These are phyloP conservation scores for Cryphonectria japonica DNA, from an alignment of 2,329 filamentous ascomycete species.

Conservation along the genomic window DNA sequence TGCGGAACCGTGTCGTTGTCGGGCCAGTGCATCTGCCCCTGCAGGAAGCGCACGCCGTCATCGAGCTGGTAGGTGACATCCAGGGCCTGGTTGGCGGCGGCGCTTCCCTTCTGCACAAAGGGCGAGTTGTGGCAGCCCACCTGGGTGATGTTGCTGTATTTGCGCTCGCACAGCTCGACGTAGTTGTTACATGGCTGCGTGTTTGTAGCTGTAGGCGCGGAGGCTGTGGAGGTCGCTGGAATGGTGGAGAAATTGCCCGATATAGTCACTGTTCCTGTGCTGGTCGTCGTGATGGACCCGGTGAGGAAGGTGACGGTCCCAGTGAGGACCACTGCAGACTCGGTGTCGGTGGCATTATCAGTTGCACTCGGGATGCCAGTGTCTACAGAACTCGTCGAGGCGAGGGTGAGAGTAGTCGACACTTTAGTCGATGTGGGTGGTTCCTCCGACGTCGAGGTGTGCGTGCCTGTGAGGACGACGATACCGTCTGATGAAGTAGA, in stretches of 20 bases:
- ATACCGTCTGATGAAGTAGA: conserved; percentile 34
- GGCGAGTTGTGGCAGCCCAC: conserved; percentile 82
- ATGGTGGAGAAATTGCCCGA: conserved; percentile 46
- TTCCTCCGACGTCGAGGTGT: conserved; percentile 36
- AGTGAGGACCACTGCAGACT: conserved; percentile 36
- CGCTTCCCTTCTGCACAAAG: conserved; percentile 71
- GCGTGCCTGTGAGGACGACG: conserved; percentile 43
- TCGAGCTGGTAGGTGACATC: conserved; percentile 72
- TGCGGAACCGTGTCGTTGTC: conserved; percentile 57
- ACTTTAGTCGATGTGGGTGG: conserved; percentile 51
- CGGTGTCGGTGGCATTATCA: conserved; percentile 38
- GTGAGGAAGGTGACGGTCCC: conserved; percentile 48
- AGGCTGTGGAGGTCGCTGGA: conserved; percentile 46
- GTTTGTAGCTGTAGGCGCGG: conserved; percentile 59
- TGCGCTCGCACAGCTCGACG: conserved; percentile 74
- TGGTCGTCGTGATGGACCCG: conserved; percentile 50
- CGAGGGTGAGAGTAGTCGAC: conserved; percentile 45
- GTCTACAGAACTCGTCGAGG: conserved; percentile 35
- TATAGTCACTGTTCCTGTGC: conserved; percentile 35
- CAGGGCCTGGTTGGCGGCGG: conserved; percentile 75
- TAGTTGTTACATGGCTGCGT: conserved; percentile 81
- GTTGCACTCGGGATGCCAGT: conserved; percentile 30
- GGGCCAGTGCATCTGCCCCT: conserved; percentile 66
- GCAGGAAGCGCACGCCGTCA: conserved; percentile 71
- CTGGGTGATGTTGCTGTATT: conserved; percentile 81